Base-by-base conservation (phyloP, 495 filamentous ascomycete species). In the Aspergillus biplanus region DNA sequence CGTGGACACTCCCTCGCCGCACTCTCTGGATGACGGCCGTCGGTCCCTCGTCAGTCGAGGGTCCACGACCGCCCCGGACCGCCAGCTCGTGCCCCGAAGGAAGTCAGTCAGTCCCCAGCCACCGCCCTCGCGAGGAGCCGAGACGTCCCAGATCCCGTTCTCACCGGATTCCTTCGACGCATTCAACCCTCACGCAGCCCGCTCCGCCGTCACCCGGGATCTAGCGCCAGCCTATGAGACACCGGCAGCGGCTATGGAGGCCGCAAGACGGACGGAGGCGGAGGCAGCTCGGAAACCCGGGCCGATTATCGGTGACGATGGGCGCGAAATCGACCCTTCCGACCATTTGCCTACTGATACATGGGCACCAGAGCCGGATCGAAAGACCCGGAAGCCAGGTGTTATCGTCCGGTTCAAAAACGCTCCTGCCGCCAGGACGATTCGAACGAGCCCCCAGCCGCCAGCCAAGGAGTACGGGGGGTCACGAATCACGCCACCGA, bases 351-450 rank as follows among this genome's bases (percentile, higher is more conserved):
- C 94, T 0, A 86, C 91, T 50, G 89, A 93, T 42, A 91, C 88
- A 5, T 98, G 93, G 90, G 95, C 95, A 0, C 95, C 95, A 0
- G 93, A 98, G 71, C 94, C 94, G 1, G 94, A 97, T 67, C 81
- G 82, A 31, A 95, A 92, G 73, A 84, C 81, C 42, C 82, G 85
- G 53, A 85, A 85, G 32, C 78, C 85, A 7, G 82, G 85, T 47
- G 78, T 85, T 2, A 79, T 83, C 15, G 75, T 85, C 42, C 80
- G 82, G 8, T 85, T 84, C 69, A 78, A 80, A 54, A 74, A 79
- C 52, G 67, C 72, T 1, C 82, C 83, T 12, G 9, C 21, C 21
- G 21, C 70, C 64, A 47, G 75, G 42, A 52, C 37, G 3, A 58
- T 15, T 16, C 39, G 63, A 27, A 52, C 44, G 5, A 39, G 13